These are phyloP conservation scores for Escallonia herrerae DNA, from an alignment of 129 eudicot genomes.

Conservation along the genomic window DNA sequence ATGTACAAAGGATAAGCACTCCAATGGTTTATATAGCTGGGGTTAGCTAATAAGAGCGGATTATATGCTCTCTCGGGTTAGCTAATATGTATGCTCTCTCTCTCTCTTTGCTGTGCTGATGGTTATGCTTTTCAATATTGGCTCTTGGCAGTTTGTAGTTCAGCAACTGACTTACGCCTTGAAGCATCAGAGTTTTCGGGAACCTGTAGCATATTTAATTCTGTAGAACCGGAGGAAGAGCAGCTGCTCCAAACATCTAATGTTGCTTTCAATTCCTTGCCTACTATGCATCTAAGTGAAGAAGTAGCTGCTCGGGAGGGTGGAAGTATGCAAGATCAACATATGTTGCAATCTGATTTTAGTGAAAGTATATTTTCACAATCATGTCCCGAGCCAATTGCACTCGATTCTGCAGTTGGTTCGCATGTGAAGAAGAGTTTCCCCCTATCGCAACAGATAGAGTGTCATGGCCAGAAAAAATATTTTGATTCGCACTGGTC, in stretches of 20 bases:
- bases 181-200: not conserved
- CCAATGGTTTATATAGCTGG: not conserved
- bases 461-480: constrained; percentile 25
- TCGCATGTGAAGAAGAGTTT: constrained; percentile 8
- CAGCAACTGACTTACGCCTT: constrained; percentile 12
- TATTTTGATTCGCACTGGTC: constrained; percentile 59
- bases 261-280: constrained; percentile 21
- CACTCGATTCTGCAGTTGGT: constrained; percentile 11
- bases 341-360: not conserved
- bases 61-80: not conserved
- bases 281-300: constrained; percentile 17
- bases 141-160: constrained; percentile 10
- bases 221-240: constrained; percentile 15
- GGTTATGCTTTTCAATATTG: not conserved
- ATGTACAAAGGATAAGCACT: not conserved
- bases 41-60: not conserved
- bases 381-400: constrained; percentile 24
- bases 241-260: constrained; percentile 9
- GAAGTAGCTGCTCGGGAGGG: constrained; percentile 7
- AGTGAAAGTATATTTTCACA: constrained; percentile 8
- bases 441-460: constrained; percentile 17
- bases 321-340: constrained; percentile 12
- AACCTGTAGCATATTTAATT: constrained; percentile 2
- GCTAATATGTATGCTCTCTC: not conserved
- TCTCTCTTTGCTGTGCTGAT: not conserved